phyloP scores from a whole-genome alignment of 352 stramenopile species.

The Pythium sp. region DNA sequence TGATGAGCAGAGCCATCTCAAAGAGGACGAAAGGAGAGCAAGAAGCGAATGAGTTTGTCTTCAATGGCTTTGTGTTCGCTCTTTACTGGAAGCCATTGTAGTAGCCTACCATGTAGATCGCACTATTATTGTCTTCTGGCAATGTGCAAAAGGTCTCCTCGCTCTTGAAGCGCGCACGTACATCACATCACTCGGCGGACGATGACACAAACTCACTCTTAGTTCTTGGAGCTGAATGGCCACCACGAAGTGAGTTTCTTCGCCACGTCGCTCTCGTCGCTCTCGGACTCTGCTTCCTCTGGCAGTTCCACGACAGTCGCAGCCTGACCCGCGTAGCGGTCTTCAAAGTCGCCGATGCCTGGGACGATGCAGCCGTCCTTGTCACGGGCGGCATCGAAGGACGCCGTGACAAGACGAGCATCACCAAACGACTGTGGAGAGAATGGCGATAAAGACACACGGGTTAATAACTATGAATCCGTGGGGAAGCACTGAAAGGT shows the following conservation, averaged over 20 bases:
- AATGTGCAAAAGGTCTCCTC: background rate
- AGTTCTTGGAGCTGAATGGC: slow-evolving; percentile 24
- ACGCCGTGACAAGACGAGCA: slow-evolving; percentile 72
- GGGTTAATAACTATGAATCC: background rate
- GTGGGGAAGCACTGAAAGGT: background rate
- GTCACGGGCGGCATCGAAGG: slow-evolving; percentile 64
- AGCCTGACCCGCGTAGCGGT: slow-evolving; percentile 49
- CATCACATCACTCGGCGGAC: background rate
- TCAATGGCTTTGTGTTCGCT: too few species aligned
- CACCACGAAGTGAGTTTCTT: slow-evolving; percentile 44
- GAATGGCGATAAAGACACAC: background rate
- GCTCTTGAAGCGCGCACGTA: too few species aligned
- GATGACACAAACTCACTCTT: background rate
- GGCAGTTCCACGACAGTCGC: slow-evolving; percentile 33
- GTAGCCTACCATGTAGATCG: background rate
- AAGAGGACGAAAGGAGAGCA: too few species aligned
- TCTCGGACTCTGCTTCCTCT: slow-evolving; percentile 27
- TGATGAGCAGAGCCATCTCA: background rate
- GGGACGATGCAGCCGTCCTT: slow-evolving; percentile 63
- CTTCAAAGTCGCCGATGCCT: slow-evolving; percentile 76
- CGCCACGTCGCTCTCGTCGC: slow-evolving; percentile 34
- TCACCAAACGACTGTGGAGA: slow-evolving; percentile 52
- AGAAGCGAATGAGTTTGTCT: too few species aligned
- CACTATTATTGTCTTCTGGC: background rate
- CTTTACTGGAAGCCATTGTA: background rate